These are phyloP conservation scores for Alloteropsis semialata DNA, from an alignment of 176 grass and related monocot species.

Conservation along the genomic window DNA sequence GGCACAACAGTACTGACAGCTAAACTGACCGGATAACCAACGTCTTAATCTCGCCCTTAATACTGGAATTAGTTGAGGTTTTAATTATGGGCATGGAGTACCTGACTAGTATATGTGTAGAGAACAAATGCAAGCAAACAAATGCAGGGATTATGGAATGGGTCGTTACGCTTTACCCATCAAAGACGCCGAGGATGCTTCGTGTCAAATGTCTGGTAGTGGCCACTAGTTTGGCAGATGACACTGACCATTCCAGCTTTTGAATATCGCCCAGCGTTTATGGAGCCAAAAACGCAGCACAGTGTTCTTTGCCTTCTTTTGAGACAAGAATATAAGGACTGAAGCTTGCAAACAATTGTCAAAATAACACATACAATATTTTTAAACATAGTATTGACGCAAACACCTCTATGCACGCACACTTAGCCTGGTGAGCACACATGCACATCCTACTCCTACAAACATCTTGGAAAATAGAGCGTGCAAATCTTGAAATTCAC, in stretches of 20 bases:
- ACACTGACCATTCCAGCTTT: neutral
- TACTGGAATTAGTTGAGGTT: neutral
- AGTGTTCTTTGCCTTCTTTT: neutral
- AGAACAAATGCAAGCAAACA: neutral
- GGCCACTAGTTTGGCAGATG: neutral
- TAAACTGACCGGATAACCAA: conserved; percentile 22
- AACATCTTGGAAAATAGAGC: no score
- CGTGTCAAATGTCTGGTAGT: neutral
- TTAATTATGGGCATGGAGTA: neutral
- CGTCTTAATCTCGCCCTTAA: neutral
- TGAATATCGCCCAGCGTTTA: neutral
- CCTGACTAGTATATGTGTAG: no score
- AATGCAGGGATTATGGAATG: neutral
- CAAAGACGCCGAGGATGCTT: neutral
- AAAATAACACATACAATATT: no score
- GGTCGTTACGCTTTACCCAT: conserved; percentile 27
- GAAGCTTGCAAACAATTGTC: neutral
- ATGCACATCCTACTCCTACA: no score
- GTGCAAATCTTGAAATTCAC: no score
- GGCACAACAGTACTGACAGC: neutral
- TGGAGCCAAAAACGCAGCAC: neutral
- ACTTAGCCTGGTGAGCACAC: no score
- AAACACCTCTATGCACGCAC: no score
- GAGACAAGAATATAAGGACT: neutral
- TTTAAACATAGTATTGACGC: no score